Percentiles rank a stretch among this genome's conserved stretches.
phyloP scores from a whole-genome alignment of 345 rosid species.

The Citrus australasica region DNA sequence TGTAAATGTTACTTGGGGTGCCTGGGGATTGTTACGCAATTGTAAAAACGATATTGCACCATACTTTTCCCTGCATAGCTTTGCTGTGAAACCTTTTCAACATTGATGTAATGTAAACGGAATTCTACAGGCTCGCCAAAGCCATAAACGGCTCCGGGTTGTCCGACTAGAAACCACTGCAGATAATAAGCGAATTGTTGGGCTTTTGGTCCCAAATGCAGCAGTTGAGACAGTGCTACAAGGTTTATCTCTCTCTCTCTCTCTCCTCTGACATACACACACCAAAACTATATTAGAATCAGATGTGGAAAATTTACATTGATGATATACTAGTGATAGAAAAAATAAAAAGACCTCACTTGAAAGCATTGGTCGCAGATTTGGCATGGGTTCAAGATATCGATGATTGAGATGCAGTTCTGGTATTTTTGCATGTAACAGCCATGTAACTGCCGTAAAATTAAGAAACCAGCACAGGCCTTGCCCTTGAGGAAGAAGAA shows the following conservation, averaged over 20 bases:
- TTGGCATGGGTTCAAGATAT: conserved; percentile 95
- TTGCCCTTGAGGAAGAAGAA: background rate
- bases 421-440: background rate
- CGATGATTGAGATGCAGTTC: conserved; percentile 50
- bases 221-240: conserved; percentile 89
- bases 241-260: conserved; percentile 48
- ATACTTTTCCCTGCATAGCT: background rate
- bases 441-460: background rate
- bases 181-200: conserved; percentile 78
- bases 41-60: background rate
- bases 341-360: background rate
- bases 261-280: background rate
- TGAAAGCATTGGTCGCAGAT: conserved; percentile 43
- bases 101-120: conserved; percentile 2
- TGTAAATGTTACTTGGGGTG: background rate
- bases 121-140: conserved; percentile 67
- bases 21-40: background rate
- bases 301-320: background rate
- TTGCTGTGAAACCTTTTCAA: background rate
- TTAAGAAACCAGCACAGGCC: conserved; percentile 9
- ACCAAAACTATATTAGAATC: background rate
- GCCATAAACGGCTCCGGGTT: conserved; percentile 85
- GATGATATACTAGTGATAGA: no score
- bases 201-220: conserved; percentile 86
- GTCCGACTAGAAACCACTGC: conserved; percentile 83